phyloP scores from a whole-genome alignment of 306 rosid species.

The Castanea mollissima region DNA sequence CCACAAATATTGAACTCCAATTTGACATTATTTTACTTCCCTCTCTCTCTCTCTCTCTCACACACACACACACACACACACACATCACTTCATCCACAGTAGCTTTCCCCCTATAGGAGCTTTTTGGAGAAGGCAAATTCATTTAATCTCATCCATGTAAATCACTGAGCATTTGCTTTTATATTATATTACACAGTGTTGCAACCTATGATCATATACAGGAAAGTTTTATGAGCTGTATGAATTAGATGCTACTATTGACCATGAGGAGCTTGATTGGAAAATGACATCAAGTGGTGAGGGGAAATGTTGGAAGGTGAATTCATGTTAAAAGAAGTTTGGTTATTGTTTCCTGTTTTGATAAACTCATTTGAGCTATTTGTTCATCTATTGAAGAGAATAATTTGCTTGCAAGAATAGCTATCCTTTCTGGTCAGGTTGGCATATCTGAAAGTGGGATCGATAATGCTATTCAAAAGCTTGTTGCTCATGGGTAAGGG shows the following conservation, averaged over 20 bases:
- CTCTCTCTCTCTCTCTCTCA: no score
- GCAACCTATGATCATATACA: slow-evolving; percentile 28
- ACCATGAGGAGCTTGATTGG: slow-evolving; percentile 98
- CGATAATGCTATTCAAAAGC: slow-evolving; percentile 86
- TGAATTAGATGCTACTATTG: slow-evolving; percentile 93
- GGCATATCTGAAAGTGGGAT: slow-evolving; percentile 96
- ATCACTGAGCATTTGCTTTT: no score
- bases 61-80: no score
- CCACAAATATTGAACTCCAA: no score
- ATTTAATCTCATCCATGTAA: no score
- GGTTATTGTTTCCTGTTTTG: slow-evolving; percentile 4
- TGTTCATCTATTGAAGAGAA: slow-evolving; percentile 19
- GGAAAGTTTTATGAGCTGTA: slow-evolving; percentile 96
- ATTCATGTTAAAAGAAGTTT: slow-evolving; percentile 10
- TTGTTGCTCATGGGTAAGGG: slow-evolving; percentile 93
- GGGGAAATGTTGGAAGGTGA: slow-evolving; percentile 96
- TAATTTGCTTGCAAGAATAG: not conserved
- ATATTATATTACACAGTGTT: slow-evolving; percentile 10
- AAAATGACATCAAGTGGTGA: slow-evolving; percentile 89
- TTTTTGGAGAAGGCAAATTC: no score
- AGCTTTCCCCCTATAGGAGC: no score
- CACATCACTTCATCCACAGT: no score
- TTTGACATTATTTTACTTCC: no score
- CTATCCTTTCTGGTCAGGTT: slow-evolving; percentile 51
- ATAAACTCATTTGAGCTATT: not conserved